Percentiles rank a stretch among this genome's conserved stretches.
Evolutionary conservation across 306 rosid species (phyloP).

Genomic region (Lupinus albus): DNA sequence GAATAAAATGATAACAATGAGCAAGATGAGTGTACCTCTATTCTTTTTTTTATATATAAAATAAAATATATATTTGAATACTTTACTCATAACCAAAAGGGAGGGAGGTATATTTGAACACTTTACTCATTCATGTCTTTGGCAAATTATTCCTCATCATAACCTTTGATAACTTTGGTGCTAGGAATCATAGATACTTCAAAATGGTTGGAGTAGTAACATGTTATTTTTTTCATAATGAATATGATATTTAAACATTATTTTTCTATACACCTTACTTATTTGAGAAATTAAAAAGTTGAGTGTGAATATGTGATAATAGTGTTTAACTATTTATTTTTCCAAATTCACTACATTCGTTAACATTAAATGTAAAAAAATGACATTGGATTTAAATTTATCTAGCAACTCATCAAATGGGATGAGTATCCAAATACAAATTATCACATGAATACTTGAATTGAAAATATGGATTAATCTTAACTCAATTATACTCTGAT

Average conservation of each 20-base stretch:
- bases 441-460: slow-evolving; percentile 18
- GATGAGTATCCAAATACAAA: background rate
- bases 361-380: too few relatives aligned
- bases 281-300: background rate
- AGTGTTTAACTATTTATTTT: too few relatives aligned
- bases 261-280: too few relatives aligned
- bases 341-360: too few relatives aligned
- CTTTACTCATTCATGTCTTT: slow-evolving; percentile 1
- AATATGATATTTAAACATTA: too few relatives aligned
- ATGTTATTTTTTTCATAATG: too few relatives aligned
- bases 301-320: background rate
- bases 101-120: slow-evolving; percentile 10
- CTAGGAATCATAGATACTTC: background rate
- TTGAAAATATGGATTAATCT: slow-evolving; percentile 1
- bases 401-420: too few relatives aligned
- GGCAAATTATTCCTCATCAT: background rate
- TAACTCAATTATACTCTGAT: slow-evolving; percentile 2
- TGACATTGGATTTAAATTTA: too few relatives aligned
- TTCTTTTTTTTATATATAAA: background rate
- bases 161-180: background rate
- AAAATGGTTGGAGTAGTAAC: background rate
- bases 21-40: slow-evolving; percentile 45
- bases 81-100: background rate
- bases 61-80: slow-evolving; percentile 4
- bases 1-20: slow-evolving; percentile 29